Evolutionary conservation across 1,139 yeast genomes (phyloP).

Genomic region (Geotrichum europaeum): DNA sequence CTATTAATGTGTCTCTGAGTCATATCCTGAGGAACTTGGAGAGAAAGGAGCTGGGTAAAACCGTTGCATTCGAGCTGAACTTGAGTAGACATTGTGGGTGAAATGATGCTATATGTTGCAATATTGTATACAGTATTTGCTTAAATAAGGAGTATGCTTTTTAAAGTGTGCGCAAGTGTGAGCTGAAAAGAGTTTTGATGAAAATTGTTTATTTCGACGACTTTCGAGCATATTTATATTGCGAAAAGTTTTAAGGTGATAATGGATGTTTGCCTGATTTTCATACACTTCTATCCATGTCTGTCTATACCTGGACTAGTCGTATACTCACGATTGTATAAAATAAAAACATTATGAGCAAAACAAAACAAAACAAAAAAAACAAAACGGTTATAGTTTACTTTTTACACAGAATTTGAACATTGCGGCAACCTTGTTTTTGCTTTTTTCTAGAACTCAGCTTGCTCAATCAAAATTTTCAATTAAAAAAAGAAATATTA

Average conservation of each 20-base stretch:
- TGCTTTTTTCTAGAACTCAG: not conserved
- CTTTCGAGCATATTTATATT: not conserved
- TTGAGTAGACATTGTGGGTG: not conserved
- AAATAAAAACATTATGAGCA: not conserved
- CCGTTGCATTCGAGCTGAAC: slow-evolving; percentile 9
- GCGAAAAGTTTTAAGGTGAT: not conserved
- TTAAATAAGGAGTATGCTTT: not conserved
- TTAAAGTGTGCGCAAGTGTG: not conserved
- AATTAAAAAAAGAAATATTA: too few relatives aligned
- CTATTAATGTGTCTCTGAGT: slow-evolving; percentile 2
- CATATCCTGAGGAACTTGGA: slow-evolving; percentile 10
- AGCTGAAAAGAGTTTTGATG: not conserved
- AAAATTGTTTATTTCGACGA: not conserved
- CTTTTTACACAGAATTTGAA: not conserved
- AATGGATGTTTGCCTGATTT: not conserved
- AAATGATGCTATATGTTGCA: not conserved
- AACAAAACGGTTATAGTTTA: not conserved
- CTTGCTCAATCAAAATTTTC: too few relatives aligned
- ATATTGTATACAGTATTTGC: not conserved
- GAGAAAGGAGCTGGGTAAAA: not conserved
- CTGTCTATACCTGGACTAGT: too few relatives aligned
- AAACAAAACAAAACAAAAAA: not conserved
- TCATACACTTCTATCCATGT: not conserved
- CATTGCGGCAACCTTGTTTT: not conserved
- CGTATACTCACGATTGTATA: too few relatives aligned